Percentiles rank a stretch among this genome's conserved stretches.
Evolutionary conservation across 139 green algal species (phyloP).

Genomic region (Auxenochlorella pyrenoidosa): DNA sequence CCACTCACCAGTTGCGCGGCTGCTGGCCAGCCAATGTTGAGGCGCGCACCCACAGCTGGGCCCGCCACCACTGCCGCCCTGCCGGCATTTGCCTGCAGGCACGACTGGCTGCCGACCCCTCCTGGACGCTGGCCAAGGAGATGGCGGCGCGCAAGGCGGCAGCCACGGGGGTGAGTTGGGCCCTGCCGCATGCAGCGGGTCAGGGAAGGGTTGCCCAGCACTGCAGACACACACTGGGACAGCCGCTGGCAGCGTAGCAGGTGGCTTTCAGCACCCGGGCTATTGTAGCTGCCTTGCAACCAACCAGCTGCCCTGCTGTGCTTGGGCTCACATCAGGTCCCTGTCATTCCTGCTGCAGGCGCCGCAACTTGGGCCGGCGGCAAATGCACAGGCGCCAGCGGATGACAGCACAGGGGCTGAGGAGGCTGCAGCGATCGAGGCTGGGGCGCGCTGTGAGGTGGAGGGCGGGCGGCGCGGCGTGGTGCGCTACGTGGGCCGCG

Average conservation of each 20-base stretch:
- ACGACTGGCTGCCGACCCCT: constrained; percentile 85
- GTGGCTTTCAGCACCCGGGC: too few species aligned
- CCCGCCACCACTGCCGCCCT: too few species aligned
- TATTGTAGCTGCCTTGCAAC: too few species aligned
- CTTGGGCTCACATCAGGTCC: background rate
- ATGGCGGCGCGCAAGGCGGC: constrained; percentile 67
- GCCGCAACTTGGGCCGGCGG: constrained; percentile 41
- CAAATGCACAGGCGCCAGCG: background rate
- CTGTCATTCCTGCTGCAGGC: background rate
- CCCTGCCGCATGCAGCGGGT: too few species aligned
- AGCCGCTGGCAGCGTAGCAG: too few species aligned
- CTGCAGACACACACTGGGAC: background rate
- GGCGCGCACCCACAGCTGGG: too few species aligned
- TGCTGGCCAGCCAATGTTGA: too few species aligned
- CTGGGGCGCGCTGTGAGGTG: constrained; percentile 88
- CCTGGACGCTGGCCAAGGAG: constrained; percentile 92
- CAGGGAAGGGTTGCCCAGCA: background rate
- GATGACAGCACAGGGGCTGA: constrained; percentile 54
- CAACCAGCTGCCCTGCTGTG: too few species aligned
- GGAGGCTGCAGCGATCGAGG: constrained; percentile 57
- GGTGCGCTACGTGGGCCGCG: constrained; percentile 67
- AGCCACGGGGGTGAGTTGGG: background rate
- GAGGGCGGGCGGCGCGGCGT: constrained; percentile 89
- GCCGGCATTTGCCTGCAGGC: background rate
- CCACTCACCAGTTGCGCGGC: too few species aligned